phyloP scores from a whole-genome alignment of 2,329 filamentous ascomycete species.

The Sclerotinia minor region DNA sequence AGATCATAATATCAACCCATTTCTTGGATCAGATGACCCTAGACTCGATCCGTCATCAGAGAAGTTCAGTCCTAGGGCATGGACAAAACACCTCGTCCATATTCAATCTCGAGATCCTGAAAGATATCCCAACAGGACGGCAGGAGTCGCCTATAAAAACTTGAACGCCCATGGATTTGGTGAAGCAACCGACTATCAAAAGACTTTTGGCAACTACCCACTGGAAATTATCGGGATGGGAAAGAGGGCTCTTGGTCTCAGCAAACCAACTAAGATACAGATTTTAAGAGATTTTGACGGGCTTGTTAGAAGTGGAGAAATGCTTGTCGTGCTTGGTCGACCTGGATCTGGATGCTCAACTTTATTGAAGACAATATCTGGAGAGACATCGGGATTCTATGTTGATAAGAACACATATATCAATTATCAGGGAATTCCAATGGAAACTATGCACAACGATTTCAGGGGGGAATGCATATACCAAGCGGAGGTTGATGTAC shows the following conservation, averaged over 20 bases:
- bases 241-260: constrained; percentile 53
- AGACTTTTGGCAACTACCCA: constrained; percentile 62
- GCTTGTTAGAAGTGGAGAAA: constrained; percentile 62
- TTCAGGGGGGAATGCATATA: constrained; percentile 70
- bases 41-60: constrained; percentile 54
- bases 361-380: constrained; percentile 57
- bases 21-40: constrained; percentile 50
- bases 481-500: constrained; percentile 73
- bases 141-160: constrained; percentile 27
- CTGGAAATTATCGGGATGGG: constrained; percentile 50
- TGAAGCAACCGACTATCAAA: constrained; percentile 48
- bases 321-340: constrained; percentile 67
- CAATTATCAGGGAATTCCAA: constrained; percentile 59
- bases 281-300: constrained; percentile 67
- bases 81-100: constrained; percentile 60
- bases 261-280: constrained; percentile 51
- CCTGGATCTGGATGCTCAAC: constrained; percentile 67
- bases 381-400: constrained; percentile 57
- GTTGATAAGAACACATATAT: constrained; percentile 53
- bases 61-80: constrained; percentile 56
- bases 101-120: constrained; percentile 49
- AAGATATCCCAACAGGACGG: constrained; percentile 42
- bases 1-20: constrained; percentile 49
- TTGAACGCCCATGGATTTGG: constrained; percentile 29
- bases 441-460: constrained; percentile 55